Conservation (phyloP, 2,329 filamentous ascomycete species). For the Coniochaeta prunicola region DNA sequence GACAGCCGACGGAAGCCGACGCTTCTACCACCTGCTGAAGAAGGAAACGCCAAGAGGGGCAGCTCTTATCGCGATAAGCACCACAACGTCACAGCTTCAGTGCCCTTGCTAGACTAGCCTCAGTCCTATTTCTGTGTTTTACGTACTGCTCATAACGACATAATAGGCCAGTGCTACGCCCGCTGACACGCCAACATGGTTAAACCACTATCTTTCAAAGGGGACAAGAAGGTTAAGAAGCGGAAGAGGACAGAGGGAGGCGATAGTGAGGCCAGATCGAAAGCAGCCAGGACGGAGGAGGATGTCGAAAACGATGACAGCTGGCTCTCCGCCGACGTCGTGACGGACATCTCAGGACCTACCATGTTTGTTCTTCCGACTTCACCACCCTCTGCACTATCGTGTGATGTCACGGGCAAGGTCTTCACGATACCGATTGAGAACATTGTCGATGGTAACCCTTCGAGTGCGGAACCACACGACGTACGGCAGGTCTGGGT, state of each 20-base stretch:
- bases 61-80: neutral
- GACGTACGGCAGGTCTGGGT: constrained; percentile 96
- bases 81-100: neutral
- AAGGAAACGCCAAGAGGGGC: neutral
- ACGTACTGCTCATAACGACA: too few species aligned
- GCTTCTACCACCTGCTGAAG: neutral
- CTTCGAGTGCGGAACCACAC: constrained; percentile 84
- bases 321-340: constrained; percentile 80
- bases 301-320: constrained; percentile 62
- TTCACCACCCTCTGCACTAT: constrained; percentile 64
- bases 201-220: constrained; percentile 90
- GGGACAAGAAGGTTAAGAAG: constrained; percentile 93
- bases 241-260: constrained; percentile 63
- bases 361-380: constrained; percentile 77
- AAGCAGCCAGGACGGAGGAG: constrained; percentile 25
- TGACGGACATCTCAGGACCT: constrained; percentile 72
- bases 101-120: neutral
- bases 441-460: constrained; percentile 80
- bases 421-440: constrained; percentile 78
- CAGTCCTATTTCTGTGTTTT: neutral
- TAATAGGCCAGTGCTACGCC: neutral
- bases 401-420: constrained; percentile 79
- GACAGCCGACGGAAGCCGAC: neutral
- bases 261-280: constrained; percentile 27
- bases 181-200: constrained; percentile 49